These are phyloP conservation scores for Trichosporon sp. DNA, from an alignment of 1,284 basidiomycete genomes.

Conservation along the genomic window DNA sequence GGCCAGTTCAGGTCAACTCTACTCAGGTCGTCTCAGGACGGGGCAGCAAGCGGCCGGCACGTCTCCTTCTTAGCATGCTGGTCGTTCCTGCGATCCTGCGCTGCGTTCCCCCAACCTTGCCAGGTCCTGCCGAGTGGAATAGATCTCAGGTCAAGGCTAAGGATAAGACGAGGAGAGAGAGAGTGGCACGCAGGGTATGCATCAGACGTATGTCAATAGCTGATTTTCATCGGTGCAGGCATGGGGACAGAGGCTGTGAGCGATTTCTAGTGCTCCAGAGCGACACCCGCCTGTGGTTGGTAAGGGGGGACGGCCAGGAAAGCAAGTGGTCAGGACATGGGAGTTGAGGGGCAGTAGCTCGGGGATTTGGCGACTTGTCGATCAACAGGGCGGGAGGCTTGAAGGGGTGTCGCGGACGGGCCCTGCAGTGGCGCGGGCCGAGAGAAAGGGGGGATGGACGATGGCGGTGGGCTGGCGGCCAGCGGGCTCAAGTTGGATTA, in stretches of 20 bases:
- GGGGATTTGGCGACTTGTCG: conserved; percentile 3
- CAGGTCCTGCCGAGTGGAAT: not conserved
- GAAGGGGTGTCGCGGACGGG: conserved; percentile 2
- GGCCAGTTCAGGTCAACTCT: not conserved
- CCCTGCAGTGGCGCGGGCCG: conserved; percentile 1
- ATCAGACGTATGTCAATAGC: not conserved
- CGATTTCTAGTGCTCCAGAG: not conserved
- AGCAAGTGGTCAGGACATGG: not conserved
- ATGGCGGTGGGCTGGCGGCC: too few relatives aligned
- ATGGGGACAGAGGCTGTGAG: not conserved
- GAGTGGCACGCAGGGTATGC: not conserved
- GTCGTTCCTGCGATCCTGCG: not conserved
- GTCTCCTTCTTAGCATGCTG: not conserved
- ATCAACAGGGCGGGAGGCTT: conserved; percentile 6
- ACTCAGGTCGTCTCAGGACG: not conserved
- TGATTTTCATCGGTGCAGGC: not conserved
- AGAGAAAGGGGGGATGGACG: not conserved
- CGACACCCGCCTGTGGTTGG: not conserved
- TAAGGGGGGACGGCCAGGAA: not conserved
- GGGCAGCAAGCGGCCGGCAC: not conserved
- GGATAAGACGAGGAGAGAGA: not conserved
- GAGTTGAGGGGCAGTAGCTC: not conserved
- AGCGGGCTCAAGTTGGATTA: too few relatives aligned
- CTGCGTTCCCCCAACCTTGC: not conserved
- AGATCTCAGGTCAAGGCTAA: not conserved